Evolutionary conservation across 2,329 filamentous ascomycete species (phyloP), one percentile per base, ranked within the genome.

Genomic region (Exophiala spinifera): DNA sequence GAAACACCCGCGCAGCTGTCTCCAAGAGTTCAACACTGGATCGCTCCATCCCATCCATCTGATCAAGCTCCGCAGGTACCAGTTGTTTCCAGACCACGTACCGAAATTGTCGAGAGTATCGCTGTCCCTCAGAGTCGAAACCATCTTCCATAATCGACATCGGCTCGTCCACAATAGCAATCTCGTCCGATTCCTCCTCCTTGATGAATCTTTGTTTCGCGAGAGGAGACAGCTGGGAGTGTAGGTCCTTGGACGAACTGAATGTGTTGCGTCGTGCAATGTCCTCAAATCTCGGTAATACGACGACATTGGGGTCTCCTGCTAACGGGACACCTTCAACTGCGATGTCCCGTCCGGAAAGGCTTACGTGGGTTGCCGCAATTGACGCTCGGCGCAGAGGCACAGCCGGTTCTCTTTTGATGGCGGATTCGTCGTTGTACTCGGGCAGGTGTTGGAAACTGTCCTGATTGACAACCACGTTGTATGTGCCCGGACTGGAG

Each of bases 381-480:
- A 67, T 51, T 20, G 64, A 67, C 10, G 57, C 56, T 51, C 64
- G 59, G 34, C 63, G 63, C 42, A 63, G 53, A 43, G 57, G 59
- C 42, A 60, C 59, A 39, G 56, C 46, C 50, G 54, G 50, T 50
- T 62, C 61, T 53, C 56, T 66, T 39, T 62, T 63, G 52, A 61
- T 64, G 17, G 72, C 67, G 6, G 57, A 54, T 23, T 70, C 68
- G 28, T 72, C 69, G 57, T 68, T 70, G 63, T 81, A 81, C 61
- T 82, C 79, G 3, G 79, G 76, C 7, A 79, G 66, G 25, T 73
- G 69, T 21, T 72, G 69, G 62, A 84, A 83, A 64, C 77, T 82
- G 14, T 75, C 72, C 4, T 76, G 79, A 37, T 80, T 79, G 51
- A 78, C 74, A 17, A 83, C 70, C 17, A 83, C 78, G 63, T 78